These are phyloP conservation scores for Fraxinus velutina DNA, from an alignment of 305 asterid genomes.

Conservation along the genomic window DNA sequence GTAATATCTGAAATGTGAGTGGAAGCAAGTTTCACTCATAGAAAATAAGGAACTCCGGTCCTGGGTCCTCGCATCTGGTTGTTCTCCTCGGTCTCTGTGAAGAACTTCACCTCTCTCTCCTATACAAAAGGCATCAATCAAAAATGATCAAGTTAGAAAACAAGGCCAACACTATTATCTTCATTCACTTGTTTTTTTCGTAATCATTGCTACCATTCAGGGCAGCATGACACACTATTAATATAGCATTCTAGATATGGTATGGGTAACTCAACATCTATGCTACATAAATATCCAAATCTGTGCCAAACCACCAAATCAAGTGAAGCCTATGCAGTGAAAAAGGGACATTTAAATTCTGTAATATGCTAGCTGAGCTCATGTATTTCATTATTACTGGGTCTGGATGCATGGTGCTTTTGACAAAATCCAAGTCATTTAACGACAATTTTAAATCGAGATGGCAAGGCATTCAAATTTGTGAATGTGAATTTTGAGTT, in stretches of 20 bases:
- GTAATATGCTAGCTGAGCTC: neutral
- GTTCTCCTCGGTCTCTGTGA: slow-evolving; percentile 97
- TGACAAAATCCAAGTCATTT: neutral
- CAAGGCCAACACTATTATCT: neutral
- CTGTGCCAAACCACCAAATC: neutral
- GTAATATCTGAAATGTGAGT: neutral
- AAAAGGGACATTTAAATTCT: neutral
- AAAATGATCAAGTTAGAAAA: neutral
- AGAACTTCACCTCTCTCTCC: slow-evolving; percentile 95
- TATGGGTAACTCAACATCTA: neutral
- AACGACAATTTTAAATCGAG: neutral
- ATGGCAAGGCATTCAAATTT: neutral
- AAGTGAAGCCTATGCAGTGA: neutral
- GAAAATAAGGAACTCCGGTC: slow-evolving; percentile 93
- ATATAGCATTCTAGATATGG: neutral
- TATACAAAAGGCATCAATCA: slow-evolving; percentile 16
- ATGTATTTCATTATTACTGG: neutral
- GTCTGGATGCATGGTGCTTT: neutral
- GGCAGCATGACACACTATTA: neutral
- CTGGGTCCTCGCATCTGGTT: slow-evolving; percentile 99
- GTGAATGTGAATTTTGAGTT: neutral
- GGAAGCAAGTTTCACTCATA: slow-evolving; percentile 34
- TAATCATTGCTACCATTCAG: neutral
- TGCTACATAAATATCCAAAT: neutral
- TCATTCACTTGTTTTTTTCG: neutral